Evolutionary conservation across 352 stramenopile genomes (phyloP), one percentile per base, ranked within the genome.

Genomic region (Aphanomyces invadans): DNA sequence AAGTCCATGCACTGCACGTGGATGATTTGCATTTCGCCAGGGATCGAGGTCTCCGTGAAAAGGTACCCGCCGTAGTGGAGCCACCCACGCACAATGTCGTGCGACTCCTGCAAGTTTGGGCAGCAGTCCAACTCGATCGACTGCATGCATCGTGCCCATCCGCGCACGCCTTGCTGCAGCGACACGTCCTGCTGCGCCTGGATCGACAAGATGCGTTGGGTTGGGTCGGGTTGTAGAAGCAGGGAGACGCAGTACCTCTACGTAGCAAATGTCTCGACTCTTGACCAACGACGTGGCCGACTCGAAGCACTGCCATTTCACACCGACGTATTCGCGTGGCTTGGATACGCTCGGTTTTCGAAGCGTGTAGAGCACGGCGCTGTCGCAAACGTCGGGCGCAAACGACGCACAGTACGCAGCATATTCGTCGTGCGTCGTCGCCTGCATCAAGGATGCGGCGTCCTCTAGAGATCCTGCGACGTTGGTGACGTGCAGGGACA

Each of bases 101-200:
- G 76, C 25, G 75, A 72, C 54, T 61, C 65, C 60, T 86, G 74
- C 12, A 89, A 63, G 11, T 75, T 74, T 33, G 78, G 80, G 59
- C 79, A 86, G 69, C 76, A 83, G 1, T 77, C 74, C 49, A 89
- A 55, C 38, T 80, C 80, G 60, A 89, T 72, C 38, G 78, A 87
- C 63, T 86, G 79, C 45, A 89, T 71, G 26, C 71, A 76, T 5
- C 77, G 54, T n/a, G 86, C 80, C 80, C 80, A 89, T 17, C 80
- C 80, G 0, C 73, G 53, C 25, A 80, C 65, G 23, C 86, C 86
- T 38, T 75, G 85, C 29, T 72, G 62, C 0, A 76, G 62, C 2
- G 77, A 81, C 65, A 94, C 91, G 60, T 94, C 83, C 45, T 94
- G 89, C 44, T 93, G 85, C 57, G 81, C 90, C 73, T 93, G 63